These are phyloP conservation scores for Phytophthora ramorum DNA, from an alignment of 352 stramenopile genomes.

Conservation along the genomic window DNA sequence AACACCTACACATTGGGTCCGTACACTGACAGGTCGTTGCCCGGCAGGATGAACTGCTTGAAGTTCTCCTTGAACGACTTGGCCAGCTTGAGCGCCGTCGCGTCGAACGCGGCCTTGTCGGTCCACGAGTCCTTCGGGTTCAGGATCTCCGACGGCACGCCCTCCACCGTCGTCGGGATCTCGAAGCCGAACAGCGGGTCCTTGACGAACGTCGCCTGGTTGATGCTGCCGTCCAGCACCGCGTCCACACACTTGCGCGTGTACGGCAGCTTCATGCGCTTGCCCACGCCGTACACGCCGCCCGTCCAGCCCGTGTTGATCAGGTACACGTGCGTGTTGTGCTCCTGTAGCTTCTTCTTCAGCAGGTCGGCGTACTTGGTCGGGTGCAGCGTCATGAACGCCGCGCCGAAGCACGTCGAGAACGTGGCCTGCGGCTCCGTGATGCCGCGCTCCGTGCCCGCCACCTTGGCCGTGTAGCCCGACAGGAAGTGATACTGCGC, in stretches of 20 bases:
- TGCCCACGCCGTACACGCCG: constrained; percentile 95
- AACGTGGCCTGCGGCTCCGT: constrained; percentile 97
- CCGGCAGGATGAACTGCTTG: constrained; percentile 84
- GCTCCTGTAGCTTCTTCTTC: constrained; percentile 95
- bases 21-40: constrained; percentile 75
- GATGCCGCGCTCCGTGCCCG: constrained; percentile 97
- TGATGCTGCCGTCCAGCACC: constrained; percentile 75
- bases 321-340: constrained; percentile 95
- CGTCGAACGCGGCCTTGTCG: constrained; percentile 83
- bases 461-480: constrained; percentile 99
- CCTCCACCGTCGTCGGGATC: constrained; percentile 67
- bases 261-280: constrained; percentile 96
- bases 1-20: constrained; percentile 54
- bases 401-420: constrained; percentile 97
- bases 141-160: constrained; percentile 78
- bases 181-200: constrained; percentile 80
- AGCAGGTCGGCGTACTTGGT: constrained; percentile 97
- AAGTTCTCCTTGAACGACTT: constrained; percentile 86
- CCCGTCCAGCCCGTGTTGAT: constrained; percentile 99
- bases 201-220: constrained; percentile 67
- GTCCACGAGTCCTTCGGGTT: constrained; percentile 80
- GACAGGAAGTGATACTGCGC: constrained; percentile 99
- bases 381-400: constrained; percentile 97
- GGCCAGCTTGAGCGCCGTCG: constrained; percentile 78
- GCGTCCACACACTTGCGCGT: constrained; percentile 82